phyloP scores from a whole-genome alignment of 139 green algal species.

The Eudorina sp. region DNA sequence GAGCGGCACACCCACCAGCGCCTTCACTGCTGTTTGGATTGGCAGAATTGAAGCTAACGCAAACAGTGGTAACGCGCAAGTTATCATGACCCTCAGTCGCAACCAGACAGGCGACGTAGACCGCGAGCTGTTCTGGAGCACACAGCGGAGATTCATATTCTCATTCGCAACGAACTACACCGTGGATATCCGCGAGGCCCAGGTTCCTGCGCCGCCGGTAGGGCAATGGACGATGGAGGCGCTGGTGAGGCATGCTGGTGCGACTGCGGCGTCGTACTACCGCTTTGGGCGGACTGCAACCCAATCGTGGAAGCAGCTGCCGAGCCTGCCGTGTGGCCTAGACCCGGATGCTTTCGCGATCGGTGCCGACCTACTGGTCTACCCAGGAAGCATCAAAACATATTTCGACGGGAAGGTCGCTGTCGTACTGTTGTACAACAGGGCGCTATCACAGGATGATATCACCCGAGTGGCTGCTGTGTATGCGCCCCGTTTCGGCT shows the following conservation, averaged over 20 bases:
- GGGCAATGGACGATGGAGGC: background rate
- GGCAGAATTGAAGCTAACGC: background rate
- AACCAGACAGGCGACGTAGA: background rate
- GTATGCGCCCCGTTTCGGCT: too few species aligned
- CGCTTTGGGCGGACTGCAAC: background rate
- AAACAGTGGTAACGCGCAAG: background rate
- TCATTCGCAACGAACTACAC: background rate
- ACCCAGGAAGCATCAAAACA: too few species aligned
- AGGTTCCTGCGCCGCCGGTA: background rate
- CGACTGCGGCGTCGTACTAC: slow-evolving; percentile 14
- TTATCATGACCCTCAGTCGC: background rate
- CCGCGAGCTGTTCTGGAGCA: background rate
- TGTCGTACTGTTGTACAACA: slow-evolving; percentile 6
- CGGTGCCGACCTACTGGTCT: background rate
- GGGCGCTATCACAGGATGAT: too few species aligned
- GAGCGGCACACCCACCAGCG: background rate
- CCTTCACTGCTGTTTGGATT: slow-evolving; percentile 12
- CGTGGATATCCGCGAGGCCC: background rate
- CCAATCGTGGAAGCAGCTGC: background rate
- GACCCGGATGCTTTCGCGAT: background rate
- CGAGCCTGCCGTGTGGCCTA: background rate
- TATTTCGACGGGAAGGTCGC: background rate
- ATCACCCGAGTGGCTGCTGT: too few species aligned
- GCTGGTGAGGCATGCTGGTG: background rate
- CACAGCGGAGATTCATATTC: background rate